Evolutionary conservation across 2,329 filamentous ascomycete genomes (phyloP).

Genomic region (Pseudogymnoascus sp.): DNA sequence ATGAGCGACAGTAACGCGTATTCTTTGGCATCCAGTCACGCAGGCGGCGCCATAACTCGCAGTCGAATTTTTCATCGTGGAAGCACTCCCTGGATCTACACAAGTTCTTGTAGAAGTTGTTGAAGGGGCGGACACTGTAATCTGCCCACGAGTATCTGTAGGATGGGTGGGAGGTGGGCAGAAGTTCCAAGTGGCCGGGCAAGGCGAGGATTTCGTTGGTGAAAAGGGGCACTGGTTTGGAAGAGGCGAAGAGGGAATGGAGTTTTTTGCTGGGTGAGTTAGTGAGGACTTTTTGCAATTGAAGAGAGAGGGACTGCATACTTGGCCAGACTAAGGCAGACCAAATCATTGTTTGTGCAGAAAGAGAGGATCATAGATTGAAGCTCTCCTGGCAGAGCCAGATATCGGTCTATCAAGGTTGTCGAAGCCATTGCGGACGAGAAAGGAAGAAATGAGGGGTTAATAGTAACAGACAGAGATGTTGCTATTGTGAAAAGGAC

Average conservation of each 20-base stretch:
- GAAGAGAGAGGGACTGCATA: neutral
- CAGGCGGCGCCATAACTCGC: neutral
- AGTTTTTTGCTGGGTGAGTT: neutral
- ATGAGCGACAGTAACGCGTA: neutral
- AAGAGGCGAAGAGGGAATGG: neutral
- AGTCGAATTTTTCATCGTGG: neutral
- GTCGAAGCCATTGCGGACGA: neutral
- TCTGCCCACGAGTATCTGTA: neutral
- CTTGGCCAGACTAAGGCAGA: neutral
- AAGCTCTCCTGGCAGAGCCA: slow-evolving; percentile 3
- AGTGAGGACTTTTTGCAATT: neutral
- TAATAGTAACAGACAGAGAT: neutral
- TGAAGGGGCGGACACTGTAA: too few species aligned
- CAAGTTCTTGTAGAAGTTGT: neutral
- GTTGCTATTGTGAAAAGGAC: neutral
- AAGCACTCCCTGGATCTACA: neutral
- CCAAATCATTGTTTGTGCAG: neutral
- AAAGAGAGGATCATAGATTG: neutral
- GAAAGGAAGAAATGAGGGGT: neutral
- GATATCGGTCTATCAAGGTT: neutral
- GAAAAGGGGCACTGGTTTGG: neutral
- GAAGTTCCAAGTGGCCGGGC: neutral
- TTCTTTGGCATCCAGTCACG: neutral
- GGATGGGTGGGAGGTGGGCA: neutral
- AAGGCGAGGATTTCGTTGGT: neutral